These are phyloP conservation scores for Thelonectria olida DNA, from an alignment of 2,329 filamentous ascomycete genomes.

Conservation along the genomic window DNA sequence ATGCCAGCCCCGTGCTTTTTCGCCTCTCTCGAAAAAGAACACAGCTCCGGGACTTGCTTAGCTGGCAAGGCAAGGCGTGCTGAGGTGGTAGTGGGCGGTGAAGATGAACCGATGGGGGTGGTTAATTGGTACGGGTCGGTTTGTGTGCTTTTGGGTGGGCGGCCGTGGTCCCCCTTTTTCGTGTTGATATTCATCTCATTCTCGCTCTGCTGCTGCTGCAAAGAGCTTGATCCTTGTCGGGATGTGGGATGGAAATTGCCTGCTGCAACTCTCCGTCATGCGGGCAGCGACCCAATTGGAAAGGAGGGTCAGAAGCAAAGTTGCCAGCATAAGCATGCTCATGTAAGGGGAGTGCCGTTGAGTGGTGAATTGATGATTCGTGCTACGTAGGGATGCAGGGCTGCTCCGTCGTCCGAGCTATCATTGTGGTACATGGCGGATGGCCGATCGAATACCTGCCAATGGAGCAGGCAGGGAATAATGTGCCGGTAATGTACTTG, in stretches of 20 bases:
- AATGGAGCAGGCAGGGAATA: neutral
- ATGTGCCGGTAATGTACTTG: no score
- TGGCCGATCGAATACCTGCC: neutral
- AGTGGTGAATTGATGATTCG: neutral
- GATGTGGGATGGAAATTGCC: conserved; percentile 36
- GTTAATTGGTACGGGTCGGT: no score
- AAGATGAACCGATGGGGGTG: no score
- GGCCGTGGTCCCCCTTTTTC: conserved; percentile 36
- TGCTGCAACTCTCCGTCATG: conserved; percentile 36
- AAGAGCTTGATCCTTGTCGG: conserved; percentile 32
- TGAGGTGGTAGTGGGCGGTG: conserved; percentile 17
- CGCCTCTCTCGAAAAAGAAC: conserved; percentile 2
- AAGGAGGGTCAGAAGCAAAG: neutral
- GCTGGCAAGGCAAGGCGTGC: neutral
- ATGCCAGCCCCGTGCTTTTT: neutral
- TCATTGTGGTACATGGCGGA: neutral
- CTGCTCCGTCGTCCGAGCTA: neutral
- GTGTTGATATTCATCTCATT: neutral
- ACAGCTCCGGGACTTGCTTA: conserved; percentile 5
- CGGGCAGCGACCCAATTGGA: conserved; percentile 30
- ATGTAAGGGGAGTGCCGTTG: conserved; percentile 5
- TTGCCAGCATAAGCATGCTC: conserved; percentile 12
- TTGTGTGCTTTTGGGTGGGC: no score
- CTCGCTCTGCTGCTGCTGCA: neutral
- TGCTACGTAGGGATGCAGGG: neutral